Percentiles rank a stretch among this genome's conserved stretches.
phyloP scores from a whole-genome alignment of 192 early-diverging fungal genomes.

The Mortierella antarctica region DNA sequence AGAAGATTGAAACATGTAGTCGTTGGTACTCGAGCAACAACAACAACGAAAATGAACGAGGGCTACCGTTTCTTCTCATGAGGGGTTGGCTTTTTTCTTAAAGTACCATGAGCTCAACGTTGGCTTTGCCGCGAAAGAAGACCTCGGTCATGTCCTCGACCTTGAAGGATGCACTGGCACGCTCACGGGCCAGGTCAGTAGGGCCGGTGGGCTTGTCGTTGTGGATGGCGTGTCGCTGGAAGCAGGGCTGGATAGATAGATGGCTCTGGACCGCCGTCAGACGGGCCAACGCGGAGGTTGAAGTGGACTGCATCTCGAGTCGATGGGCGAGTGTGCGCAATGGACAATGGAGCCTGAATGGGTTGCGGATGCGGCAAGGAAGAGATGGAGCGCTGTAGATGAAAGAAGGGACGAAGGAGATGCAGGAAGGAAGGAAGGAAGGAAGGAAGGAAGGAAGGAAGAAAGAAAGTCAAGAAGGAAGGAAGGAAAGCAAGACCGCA shows the following conservation, averaged over 20 bases:
- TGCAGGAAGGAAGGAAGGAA: background rate
- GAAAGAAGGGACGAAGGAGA: background rate
- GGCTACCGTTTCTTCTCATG: background rate
- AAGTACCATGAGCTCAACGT: constrained; percentile 54
- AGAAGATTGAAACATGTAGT: background rate
- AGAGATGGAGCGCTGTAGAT: background rate
- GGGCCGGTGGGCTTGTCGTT: constrained; percentile 53
- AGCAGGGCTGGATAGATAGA: constrained; percentile 39
- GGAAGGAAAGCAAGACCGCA: background rate
- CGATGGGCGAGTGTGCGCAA: background rate
- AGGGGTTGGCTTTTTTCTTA: no score
- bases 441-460: background rate
- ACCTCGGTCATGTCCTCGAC: constrained; percentile 59
- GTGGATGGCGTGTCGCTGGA: constrained; percentile 34
- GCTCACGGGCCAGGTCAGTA: constrained; percentile 59
- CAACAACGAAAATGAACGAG: background rate
- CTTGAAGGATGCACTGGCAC: constrained; percentile 61
- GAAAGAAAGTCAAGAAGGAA: background rate
- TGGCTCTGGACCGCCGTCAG: constrained; percentile 48
- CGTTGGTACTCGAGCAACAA: background rate
- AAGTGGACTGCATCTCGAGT: constrained; percentile 13
- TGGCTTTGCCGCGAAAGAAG: constrained; percentile 55
- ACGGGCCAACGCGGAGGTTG: constrained; percentile 32
- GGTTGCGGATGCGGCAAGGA: background rate
- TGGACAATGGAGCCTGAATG: background rate